phyloP scores from a whole-genome alignment of 495 filamentous ascomycete genomes.

The Sporormia fimetaria region DNA sequence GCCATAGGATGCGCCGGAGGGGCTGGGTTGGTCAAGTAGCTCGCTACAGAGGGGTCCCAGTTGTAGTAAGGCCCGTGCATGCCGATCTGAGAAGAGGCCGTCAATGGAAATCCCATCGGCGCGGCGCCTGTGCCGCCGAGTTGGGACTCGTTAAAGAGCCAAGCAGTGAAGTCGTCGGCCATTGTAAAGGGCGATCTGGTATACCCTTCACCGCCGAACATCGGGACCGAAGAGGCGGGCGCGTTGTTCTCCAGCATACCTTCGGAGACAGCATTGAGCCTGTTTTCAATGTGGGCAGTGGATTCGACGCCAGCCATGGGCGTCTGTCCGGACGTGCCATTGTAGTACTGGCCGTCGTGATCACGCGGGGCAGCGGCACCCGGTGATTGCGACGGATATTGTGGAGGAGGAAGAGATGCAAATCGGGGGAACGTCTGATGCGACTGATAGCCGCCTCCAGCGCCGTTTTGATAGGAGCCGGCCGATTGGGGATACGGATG shows the following conservation, averaged over 20 bases:
- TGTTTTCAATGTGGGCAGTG: slow-evolving; percentile 12
- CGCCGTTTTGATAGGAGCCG: slow-evolving; percentile 12
- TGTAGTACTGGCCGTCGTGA: slow-evolving; percentile 20
- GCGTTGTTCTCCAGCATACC: slow-evolving; percentile 51
- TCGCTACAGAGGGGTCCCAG: slow-evolving; percentile 24
- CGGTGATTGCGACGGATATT: slow-evolving; percentile 6
- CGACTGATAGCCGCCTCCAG: slow-evolving; percentile 16
- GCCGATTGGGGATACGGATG: slow-evolving; percentile 18
- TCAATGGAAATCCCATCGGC: slow-evolving; percentile 18
- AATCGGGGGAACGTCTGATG: slow-evolving; percentile 24
- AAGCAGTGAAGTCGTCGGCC: slow-evolving; percentile 85
- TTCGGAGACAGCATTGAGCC: slow-evolving; percentile 34
- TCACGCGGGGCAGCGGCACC: slow-evolving; percentile 8
- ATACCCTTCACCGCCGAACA: slow-evolving; percentile 71
- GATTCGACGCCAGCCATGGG: slow-evolving; percentile 20
- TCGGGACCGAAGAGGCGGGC: slow-evolving; percentile 59
- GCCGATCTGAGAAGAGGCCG: slow-evolving; percentile 19
- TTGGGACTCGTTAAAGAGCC: slow-evolving; percentile 65
- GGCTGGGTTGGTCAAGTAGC: slow-evolving; percentile 23
- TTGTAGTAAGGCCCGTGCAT: slow-evolving; percentile 29
- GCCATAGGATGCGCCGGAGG: slow-evolving; percentile 70
- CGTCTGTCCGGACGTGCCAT: slow-evolving; percentile 18
- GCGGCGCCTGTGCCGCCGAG: slow-evolving; percentile 18
- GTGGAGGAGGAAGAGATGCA: slow-evolving; percentile 22
- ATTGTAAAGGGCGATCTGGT: slow-evolving; percentile 81